Evolutionary conservation across 257 asterid species (phyloP).

Genomic region (Hygrophila difformis): DNA sequence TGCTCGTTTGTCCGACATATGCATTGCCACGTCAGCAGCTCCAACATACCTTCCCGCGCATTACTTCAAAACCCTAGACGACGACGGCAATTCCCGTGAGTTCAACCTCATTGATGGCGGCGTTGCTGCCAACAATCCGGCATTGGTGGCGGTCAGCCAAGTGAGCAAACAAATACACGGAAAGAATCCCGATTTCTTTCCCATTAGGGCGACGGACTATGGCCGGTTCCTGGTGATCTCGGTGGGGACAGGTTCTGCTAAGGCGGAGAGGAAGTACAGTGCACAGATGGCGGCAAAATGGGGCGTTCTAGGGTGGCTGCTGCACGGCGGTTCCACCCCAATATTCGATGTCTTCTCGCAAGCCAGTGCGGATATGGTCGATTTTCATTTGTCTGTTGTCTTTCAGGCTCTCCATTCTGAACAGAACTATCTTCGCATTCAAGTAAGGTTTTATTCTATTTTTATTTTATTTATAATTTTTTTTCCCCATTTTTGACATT

Average conservation of each 20-base stretch:
- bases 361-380: conserved; percentile 44
- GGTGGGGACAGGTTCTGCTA: conserved; percentile 33
- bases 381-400: conserved; percentile 29
- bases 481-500: no score
- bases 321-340: conserved; percentile 25
- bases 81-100: conserved; percentile 14
- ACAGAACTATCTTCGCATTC: conserved; percentile 42
- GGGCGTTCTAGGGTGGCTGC: conserved; percentile 33
- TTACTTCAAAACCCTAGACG: conserved; percentile 23
- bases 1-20: conserved; percentile 36
- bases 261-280: conserved; percentile 20
- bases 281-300: conserved; percentile 29
- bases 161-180: conserved; percentile 25
- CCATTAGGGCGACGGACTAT: conserved; percentile 21
- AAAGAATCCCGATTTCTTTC: conserved; percentile 18
- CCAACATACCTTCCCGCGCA: conserved; percentile 47
- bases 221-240: conserved; percentile 35
- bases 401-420: conserved; percentile 27
- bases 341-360: conserved; percentile 27
- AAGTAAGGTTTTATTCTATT: conserved; percentile 18
- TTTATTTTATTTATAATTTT: no score
- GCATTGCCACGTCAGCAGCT: conserved; percentile 59
- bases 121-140: no score
- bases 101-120: conserved; percentile 47
- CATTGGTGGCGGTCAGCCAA: conserved; percentile 34